Conservation (phyloP, 1,284 basidiomycete species). For the Malassezia slooffiae region DNA sequence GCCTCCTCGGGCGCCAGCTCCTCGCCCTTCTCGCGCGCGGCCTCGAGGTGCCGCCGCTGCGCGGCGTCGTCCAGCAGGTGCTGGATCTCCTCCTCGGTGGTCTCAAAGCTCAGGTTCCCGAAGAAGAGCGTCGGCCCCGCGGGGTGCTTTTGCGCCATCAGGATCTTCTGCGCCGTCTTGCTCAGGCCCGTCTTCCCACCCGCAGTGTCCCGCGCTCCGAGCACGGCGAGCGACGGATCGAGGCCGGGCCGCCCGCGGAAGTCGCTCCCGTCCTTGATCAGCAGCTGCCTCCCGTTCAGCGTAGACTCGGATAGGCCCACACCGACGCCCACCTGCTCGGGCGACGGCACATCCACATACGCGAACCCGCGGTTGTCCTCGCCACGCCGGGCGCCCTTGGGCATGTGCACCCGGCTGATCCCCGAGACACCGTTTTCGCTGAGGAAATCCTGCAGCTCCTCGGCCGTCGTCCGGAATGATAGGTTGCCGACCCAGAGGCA, state of each 20-base stretch:
- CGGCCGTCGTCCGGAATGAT: conserved; percentile 29
- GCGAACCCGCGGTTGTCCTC: conserved; percentile 62
- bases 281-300: conserved; percentile 70
- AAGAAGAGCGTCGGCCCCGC: conserved; percentile 73
- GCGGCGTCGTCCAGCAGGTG: conserved; percentile 56
- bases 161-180: conserved; percentile 71
- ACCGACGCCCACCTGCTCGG: conserved; percentile 62
- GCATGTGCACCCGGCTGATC: conserved; percentile 53
- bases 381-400: conserved; percentile 48
- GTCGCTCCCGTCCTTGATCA: conserved; percentile 76
- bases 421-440: conserved; percentile 32
- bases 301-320: conserved; percentile 69
- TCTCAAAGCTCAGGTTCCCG: conserved; percentile 82
- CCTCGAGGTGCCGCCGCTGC: conserved; percentile 12
- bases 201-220: conserved; percentile 13
- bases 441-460: conserved; percentile 33
- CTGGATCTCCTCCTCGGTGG: conserved; percentile 59
- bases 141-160: conserved; percentile 68
- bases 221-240: conserved; percentile 18
- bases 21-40: conserved; percentile 47
- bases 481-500: conserved; percentile 52
- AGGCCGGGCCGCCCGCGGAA: conserved; percentile 45
- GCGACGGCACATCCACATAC: conserved; percentile 80
- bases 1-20: conserved; percentile 7
- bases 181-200: conserved; percentile 50